phyloP scores from a whole-genome alignment of 2,329 filamentous ascomycete species.

The Botrytis hyacinthi region DNA sequence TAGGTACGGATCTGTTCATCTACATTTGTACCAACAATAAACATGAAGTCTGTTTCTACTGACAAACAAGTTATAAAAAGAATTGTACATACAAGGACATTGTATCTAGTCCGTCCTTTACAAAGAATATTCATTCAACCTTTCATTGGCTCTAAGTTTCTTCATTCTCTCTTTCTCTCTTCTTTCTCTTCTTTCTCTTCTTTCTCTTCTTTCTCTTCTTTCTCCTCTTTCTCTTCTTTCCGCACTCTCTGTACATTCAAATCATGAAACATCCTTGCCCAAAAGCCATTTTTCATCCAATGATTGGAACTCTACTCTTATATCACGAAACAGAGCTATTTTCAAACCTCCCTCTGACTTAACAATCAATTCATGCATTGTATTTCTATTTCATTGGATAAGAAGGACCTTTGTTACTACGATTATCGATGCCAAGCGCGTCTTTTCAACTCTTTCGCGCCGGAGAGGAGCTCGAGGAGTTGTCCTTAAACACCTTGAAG shows the following conservation, averaged over 20 bases:
- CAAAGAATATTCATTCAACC: neutral
- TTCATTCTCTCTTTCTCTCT: neutral
- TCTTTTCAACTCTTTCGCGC: conserved; percentile 21
- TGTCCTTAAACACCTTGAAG: conserved; percentile 18
- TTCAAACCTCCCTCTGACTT: neutral
- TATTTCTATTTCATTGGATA: neutral
- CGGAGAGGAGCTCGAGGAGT: conserved; percentile 5
- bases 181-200: neutral
- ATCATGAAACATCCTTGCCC: conserved; percentile 29
- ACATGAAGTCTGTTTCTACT: neutral
- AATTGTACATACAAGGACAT: neutral
- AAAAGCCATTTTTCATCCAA: conserved; percentile 32
- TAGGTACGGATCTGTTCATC: too few relatives aligned
- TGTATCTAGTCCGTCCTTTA: neutral
- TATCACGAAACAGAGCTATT: conserved; percentile 29
- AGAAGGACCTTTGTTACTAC: neutral
- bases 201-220: neutral
- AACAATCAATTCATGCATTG: conserved; percentile 10
- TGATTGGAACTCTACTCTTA: conserved; percentile 21
- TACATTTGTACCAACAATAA: too few relatives aligned
- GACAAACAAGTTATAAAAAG: neutral
- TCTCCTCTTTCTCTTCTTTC: neutral
- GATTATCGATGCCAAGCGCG: conserved; percentile 24
- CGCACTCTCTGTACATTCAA: neutral
- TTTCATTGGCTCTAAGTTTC: neutral